phyloP scores from a whole-genome alignment of 495 filamentous ascomycete species.

The Xylaria bambusicola region DNA sequence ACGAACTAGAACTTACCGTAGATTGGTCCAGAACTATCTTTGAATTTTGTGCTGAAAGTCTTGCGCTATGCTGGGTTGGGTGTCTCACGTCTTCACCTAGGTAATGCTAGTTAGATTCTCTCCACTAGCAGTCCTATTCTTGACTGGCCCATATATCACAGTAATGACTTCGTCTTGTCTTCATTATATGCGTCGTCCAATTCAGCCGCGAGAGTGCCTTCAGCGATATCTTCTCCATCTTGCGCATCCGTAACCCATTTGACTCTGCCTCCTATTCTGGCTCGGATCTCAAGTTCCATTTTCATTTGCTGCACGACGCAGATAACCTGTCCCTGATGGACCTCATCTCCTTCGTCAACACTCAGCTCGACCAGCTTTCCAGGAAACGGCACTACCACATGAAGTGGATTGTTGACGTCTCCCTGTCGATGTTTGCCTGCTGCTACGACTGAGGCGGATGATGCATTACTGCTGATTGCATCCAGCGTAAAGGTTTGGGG shows the following conservation, averaged over 20 bases:
- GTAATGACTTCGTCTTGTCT: background rate
- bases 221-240: conserved; percentile 62
- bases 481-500: conserved; percentile 46
- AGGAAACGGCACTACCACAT: conserved; percentile 59
- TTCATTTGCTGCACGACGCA: conserved; percentile 69
- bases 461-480: conserved; percentile 50
- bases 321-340: conserved; percentile 57
- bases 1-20: too few species aligned
- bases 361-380: conserved; percentile 61
- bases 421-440: conserved; percentile 52
- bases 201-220: conserved; percentile 57
- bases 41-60: too few species aligned
- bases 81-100: background rate
- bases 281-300: conserved; percentile 64
- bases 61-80: too few species aligned
- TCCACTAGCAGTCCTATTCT: background rate
- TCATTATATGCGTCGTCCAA: conserved; percentile 38
- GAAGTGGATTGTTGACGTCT: conserved; percentile 51
- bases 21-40: too few species aligned
- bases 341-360: conserved; percentile 54
- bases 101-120: background rate
- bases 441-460: conserved; percentile 48
- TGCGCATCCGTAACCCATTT: conserved; percentile 59
- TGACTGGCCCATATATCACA: background rate
- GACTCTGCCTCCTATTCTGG: conserved; percentile 49